Conservation (phyloP, 495 filamentous ascomycete species). For the Rostrohypoxylon terebratum region DNA sequence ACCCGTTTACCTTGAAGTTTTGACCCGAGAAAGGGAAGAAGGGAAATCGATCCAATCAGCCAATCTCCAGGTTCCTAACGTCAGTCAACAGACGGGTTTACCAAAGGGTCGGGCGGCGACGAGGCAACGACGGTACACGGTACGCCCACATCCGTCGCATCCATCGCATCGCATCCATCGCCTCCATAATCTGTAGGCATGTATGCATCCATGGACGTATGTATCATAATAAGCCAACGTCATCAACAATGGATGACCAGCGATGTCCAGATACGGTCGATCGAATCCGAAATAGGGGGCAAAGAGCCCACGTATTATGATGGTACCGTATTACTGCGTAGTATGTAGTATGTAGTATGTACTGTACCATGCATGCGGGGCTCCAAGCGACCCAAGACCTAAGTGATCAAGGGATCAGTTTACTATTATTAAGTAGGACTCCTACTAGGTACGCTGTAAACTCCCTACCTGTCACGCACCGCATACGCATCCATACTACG, state of each 20-base stretch:
- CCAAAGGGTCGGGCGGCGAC: slow-evolving; percentile 31
- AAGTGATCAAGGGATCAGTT: slow-evolving; percentile 30
- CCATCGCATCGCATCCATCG: no score
- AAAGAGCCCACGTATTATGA: slow-evolving; percentile 9
- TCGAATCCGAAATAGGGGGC: slow-evolving; percentile 22
- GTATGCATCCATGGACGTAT: no score
- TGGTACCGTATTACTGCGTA: slow-evolving; percentile 8
- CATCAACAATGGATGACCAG: slow-evolving; percentile 6
- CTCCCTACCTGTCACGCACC: neutral
- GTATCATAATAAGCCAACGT: slow-evolving; percentile 26
- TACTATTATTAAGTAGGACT: slow-evolving; percentile 43
- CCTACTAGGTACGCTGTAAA: neutral
- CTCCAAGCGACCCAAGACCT: slow-evolving; percentile 39
- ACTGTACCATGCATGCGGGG: slow-evolving; percentile 41
- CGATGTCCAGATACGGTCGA: slow-evolving; percentile 30
- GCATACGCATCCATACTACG: no score
- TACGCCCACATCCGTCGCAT: no score
- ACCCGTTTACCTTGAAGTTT: slow-evolving; percentile 7
- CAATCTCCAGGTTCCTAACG: slow-evolving; percentile 27
- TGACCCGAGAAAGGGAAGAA: slow-evolving; percentile 1
- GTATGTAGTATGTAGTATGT: no score
- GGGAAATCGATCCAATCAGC: slow-evolving; percentile 22
- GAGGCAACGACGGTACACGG: slow-evolving; percentile 8
- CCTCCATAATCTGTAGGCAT: slow-evolving; percentile 3
- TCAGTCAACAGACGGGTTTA: slow-evolving; percentile 21